Evolutionary conservation across 164 flowering plant genomes (phyloP).

Genomic region (Macadamia tetraphylla): DNA sequence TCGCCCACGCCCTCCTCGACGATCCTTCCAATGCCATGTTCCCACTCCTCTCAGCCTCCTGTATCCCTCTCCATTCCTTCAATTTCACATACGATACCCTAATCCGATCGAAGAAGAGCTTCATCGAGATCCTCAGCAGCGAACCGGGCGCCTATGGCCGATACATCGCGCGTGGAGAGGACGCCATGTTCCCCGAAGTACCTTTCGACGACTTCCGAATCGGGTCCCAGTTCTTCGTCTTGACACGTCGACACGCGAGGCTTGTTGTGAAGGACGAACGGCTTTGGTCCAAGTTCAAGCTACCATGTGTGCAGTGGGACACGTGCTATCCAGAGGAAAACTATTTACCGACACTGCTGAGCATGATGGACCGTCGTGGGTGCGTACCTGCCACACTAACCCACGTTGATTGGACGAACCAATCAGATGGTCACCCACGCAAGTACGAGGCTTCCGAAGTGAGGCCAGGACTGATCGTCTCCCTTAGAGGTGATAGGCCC

Average conservation of each 20-base stretch:
- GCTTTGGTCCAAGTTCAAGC: slow-evolving; percentile 49
- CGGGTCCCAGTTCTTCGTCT: slow-evolving; percentile 66
- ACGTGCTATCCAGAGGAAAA: slow-evolving; percentile 83
- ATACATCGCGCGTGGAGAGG: slow-evolving; percentile 64
- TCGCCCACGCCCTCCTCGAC: slow-evolving; percentile 71
- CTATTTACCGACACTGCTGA: slow-evolving; percentile 74
- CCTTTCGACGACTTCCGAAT: slow-evolving; percentile 38
- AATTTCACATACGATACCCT: slow-evolving; percentile 48
- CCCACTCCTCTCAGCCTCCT: slow-evolving; percentile 64
- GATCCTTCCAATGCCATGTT: slow-evolving; percentile 62
- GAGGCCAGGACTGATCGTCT: slow-evolving; percentile 34
- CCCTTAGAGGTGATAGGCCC: slow-evolving; percentile 28
- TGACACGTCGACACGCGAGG: slow-evolving; percentile 54
- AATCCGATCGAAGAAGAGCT: slow-evolving; percentile 39
- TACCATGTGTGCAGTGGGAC: slow-evolving; percentile 33
- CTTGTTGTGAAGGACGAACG: slow-evolving; percentile 35
- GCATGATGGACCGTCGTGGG: slow-evolving; percentile 50
- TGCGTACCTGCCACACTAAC: slow-evolving; percentile 65
- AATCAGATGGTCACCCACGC: slow-evolving; percentile 59
- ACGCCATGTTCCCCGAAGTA: slow-evolving; percentile 53
- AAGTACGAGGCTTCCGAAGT: slow-evolving; percentile 46
- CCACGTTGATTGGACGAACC: slow-evolving; percentile 58
- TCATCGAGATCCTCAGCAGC: slow-evolving; percentile 61
- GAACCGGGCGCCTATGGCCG: slow-evolving; percentile 42
- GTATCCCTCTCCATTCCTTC: slow-evolving; percentile 77